Percentiles rank a stretch among this genome's conserved stretches.
These are phyloP conservation scores for Cryptosporidium parvum DNA, from an alignment of 169 alveolate species.

Conservation along the genomic window DNA sequence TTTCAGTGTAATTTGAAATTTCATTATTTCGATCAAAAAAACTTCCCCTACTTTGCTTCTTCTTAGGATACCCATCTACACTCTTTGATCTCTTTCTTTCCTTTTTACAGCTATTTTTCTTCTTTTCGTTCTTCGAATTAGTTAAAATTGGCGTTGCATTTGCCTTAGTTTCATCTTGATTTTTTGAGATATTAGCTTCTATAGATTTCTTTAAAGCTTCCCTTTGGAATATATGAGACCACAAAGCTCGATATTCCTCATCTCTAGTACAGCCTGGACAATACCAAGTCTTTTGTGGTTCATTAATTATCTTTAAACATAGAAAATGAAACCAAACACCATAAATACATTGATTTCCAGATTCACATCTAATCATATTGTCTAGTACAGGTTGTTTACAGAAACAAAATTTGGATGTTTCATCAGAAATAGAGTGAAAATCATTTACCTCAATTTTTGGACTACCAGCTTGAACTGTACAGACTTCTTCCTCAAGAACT, in stretches of 20 bases:
- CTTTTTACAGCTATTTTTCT: constrained; percentile 8
- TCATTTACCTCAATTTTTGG: constrained; percentile 28
- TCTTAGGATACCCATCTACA: constrained; percentile 27
- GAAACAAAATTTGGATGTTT: constrained; percentile 50
- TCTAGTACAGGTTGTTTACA: constrained; percentile 70
- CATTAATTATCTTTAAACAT: constrained; percentile 53
- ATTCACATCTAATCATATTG: constrained; percentile 71
- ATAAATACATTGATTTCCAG: constrained; percentile 59
- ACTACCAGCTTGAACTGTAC: constrained; percentile 10
- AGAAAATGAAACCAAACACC: constrained; percentile 70
- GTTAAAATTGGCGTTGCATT: not conserved
- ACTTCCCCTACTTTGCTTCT: constrained; percentile 37
- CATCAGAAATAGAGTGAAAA: constrained; percentile 49
- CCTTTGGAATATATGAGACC: constrained; percentile 46
- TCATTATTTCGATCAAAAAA: constrained; percentile 8
- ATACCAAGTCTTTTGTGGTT: constrained; percentile 71
- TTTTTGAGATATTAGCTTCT: not conserved
- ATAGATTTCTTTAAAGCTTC: constrained; percentile 17
- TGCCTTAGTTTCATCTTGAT: not conserved
- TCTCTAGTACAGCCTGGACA: constrained; percentile 63
- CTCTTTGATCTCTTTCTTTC: constrained; percentile 54
- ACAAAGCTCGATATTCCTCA: constrained; percentile 65
- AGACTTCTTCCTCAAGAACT: constrained; percentile 58
- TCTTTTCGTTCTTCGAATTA: constrained; percentile 30
- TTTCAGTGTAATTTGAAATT: not conserved